Percentiles rank a stretch among this genome's conserved stretches.
These are phyloP conservation scores for Coemansia sp. DNA, from an alignment of 192 early-diverging fungal species.

Conservation along the genomic window DNA sequence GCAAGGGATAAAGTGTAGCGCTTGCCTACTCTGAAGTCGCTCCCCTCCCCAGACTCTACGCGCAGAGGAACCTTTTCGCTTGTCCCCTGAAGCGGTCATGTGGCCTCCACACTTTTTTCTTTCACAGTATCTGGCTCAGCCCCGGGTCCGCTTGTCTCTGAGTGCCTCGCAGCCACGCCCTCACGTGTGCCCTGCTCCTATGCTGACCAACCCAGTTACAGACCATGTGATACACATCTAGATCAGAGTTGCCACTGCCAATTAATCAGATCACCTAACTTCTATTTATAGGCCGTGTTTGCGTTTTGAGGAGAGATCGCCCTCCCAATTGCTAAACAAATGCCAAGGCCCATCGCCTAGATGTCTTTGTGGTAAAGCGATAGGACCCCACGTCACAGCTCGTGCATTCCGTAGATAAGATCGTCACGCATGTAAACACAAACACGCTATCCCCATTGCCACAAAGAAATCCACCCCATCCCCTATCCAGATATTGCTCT, in stretches of 20 bases:
- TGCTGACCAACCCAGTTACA: conserved; percentile 2
- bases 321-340: background rate
- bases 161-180: background rate
- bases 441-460: background rate
- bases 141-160: background rate
- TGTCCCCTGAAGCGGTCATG: background rate
- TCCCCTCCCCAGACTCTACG: background rate
- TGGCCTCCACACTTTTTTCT: background rate
- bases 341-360: background rate
- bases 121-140: background rate
- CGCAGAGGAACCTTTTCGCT: background rate
- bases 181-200: background rate
- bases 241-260: background rate
- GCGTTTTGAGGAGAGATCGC: background rate
- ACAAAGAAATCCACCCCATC: background rate
- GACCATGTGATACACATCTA: background rate
- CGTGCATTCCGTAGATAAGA: too few relatives aligned
- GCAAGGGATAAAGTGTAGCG: background rate
- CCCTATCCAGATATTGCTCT: background rate
- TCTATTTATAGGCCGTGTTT: background rate
- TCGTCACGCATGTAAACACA: too few relatives aligned
- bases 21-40: background rate
- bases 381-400: too few relatives aligned
- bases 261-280: background rate
- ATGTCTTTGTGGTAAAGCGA: background rate